These are phyloP conservation scores for Trichoderma orchidacearum DNA, from an alignment of 495 filamentous ascomycete genomes.

Conservation along the genomic window DNA sequence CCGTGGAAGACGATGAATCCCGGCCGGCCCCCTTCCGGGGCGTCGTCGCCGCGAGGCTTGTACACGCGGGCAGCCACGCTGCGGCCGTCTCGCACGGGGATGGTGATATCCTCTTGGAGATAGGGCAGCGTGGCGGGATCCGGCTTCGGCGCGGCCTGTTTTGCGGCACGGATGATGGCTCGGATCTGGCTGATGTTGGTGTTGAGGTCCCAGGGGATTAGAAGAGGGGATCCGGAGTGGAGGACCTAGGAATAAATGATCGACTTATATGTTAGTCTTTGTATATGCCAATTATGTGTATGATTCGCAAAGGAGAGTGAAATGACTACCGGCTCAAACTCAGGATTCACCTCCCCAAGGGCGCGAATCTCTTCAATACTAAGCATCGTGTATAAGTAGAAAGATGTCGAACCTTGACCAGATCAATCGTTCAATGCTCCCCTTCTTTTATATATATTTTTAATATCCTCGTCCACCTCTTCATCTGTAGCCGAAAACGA, in stretches of 20 bases:
- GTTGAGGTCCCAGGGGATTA: constrained; percentile 1
- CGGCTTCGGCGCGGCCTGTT: neutral
- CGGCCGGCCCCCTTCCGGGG: constrained; percentile 13
- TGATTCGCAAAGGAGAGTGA: neutral
- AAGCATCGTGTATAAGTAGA: neutral
- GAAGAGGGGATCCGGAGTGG: neutral
- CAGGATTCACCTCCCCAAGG: constrained; percentile 4
- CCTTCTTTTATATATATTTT: neutral
- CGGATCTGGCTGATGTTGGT: constrained; percentile 6
- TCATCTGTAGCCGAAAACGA: neutral
- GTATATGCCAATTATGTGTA: neutral
- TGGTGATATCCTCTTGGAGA: constrained; percentile 9
- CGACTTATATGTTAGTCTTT: neutral
- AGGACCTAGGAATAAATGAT: neutral
- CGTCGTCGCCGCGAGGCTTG: constrained; percentile 9
- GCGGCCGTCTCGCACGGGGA: constrained; percentile 24
- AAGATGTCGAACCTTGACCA: neutral
- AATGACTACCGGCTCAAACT: constrained; percentile 4
- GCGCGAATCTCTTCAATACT: constrained; percentile 6
- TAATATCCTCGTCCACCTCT: neutral
- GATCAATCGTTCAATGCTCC: neutral
- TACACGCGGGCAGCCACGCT: constrained; percentile 16
- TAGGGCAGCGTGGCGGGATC: neutral
- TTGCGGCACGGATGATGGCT: neutral
- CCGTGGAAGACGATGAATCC: constrained; percentile 26